phyloP scores from a whole-genome alignment of 164 flowering plant genomes.

The Buxus sempervirens region DNA sequence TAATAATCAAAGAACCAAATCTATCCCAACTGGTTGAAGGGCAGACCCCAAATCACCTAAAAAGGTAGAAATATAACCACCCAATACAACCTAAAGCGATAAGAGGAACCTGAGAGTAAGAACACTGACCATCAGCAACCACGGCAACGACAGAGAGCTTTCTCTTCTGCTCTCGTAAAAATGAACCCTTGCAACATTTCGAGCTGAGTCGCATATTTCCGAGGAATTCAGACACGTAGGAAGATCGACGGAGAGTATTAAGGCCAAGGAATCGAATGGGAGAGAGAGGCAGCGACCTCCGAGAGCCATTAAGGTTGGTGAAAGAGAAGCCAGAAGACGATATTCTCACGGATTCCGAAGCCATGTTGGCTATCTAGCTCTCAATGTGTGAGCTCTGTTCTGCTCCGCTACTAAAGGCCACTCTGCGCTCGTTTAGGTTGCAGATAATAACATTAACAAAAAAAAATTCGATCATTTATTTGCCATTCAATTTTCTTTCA shows the following conservation, averaged over 20 bases:
- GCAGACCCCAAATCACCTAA: background rate
- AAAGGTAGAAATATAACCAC: no score
- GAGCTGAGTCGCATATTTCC: slow-evolving; percentile 29
- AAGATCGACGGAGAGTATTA: slow-evolving; percentile 1
- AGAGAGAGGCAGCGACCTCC: slow-evolving; percentile 23
- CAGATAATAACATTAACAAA: no score
- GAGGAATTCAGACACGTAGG: slow-evolving; percentile 17
- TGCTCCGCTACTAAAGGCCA: no score
- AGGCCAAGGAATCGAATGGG: no score
- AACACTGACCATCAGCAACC: slow-evolving; percentile 46
- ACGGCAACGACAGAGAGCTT: slow-evolving; percentile 52
- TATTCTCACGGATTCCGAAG: slow-evolving; percentile 30
- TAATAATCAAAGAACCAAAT: no score
- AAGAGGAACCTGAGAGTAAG: background rate
- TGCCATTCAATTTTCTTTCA: no score
- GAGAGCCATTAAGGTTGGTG: slow-evolving; percentile 28
- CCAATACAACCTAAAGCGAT: background rate
- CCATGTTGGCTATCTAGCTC: slow-evolving; percentile 25
- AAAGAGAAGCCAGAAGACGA: slow-evolving; percentile 16
- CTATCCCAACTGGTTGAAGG: no score
- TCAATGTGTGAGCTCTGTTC: no score
- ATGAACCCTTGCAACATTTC: slow-evolving; percentile 33
- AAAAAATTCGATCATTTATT: no score
- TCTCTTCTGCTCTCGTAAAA: slow-evolving; percentile 21
- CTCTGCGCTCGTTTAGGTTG: no score